These are phyloP conservation scores for Cladochytrium replicatum DNA, from an alignment of 192 early-diverging fungal species.

Conservation along the genomic window DNA sequence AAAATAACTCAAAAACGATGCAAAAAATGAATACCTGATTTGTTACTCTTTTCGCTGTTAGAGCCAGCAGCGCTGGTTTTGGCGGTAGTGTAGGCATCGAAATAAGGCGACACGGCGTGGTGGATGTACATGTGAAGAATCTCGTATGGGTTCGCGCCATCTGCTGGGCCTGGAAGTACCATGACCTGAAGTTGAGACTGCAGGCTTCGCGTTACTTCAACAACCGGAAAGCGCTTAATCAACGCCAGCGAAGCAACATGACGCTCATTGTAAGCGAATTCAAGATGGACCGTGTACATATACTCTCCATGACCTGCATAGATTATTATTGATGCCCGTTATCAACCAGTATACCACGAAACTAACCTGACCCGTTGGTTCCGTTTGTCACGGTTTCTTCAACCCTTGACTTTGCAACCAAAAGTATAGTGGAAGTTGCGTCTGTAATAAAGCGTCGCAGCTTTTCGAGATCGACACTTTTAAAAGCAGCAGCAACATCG, in stretches of 20 bases:
- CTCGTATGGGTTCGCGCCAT: conserved; percentile 66
- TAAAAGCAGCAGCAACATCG: no score
- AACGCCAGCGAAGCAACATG: conserved; percentile 19
- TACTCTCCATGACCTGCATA: background rate
- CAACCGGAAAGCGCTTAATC: conserved; percentile 26
- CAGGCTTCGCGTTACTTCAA: conserved; percentile 64
- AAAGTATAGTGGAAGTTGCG: no score
- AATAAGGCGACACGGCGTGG: conserved; percentile 89
- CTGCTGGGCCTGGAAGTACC: conserved; percentile 72
- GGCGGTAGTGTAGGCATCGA: conserved; percentile 81
- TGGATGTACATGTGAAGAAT: conserved; percentile 84
- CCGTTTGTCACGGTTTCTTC: no score
- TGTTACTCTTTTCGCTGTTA: conserved; percentile 53
- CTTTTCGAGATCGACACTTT: no score
- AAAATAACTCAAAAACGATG: background rate
- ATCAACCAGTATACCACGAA: no score
- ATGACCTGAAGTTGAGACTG: conserved; percentile 80
- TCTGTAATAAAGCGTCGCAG: no score
- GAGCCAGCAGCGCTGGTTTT: conserved; percentile 36
- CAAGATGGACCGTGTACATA: conserved; percentile 7
- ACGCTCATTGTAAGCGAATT: conserved; percentile 13
- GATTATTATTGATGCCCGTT: no score
- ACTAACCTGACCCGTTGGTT: no score
- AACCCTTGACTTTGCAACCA: no score
- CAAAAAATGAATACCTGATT: conserved; percentile 45